Percentiles rank a stretch among this genome's conserved stretches.
phyloP scores from a whole-genome alignment of 306 rosid species.

The Ceratonia siliqua region DNA sequence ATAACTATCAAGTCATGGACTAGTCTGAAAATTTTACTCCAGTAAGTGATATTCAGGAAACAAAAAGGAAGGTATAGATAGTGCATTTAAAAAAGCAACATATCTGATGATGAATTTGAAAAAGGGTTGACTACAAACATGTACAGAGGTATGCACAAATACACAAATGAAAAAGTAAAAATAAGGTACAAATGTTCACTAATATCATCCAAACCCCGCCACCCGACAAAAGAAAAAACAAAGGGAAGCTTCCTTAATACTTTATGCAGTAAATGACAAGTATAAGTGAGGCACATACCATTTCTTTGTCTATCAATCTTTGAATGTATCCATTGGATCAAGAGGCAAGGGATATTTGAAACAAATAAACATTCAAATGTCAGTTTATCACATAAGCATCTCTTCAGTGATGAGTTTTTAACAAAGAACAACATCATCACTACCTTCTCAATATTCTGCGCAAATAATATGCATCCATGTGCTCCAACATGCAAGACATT shows the following conservation, averaged over 20 bases:
- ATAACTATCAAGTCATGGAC: constrained; percentile 14
- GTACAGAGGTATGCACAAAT: constrained; percentile 9
- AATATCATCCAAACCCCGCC: constrained; percentile 11
- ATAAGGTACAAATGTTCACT: constrained; percentile 4
- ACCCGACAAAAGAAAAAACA: background rate
- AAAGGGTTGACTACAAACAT: background rate
- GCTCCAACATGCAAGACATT: constrained; percentile 75
- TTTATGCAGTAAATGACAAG: constrained; percentile 18
- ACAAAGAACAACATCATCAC: constrained; percentile 36
- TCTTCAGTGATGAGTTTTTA: constrained; percentile 8
- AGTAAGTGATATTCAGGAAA: constrained; percentile 12
- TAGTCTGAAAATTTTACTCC: background rate
- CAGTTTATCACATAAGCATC: constrained; percentile 32
- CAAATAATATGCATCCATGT: constrained; percentile 89
- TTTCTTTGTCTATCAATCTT: constrained; percentile 85
- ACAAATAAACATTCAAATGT: constrained; percentile 47
- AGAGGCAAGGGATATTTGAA: constrained; percentile 37
- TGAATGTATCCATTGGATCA: constrained; percentile 37
- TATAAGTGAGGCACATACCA: constrained; percentile 57
- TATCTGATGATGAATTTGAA: constrained; percentile 25
- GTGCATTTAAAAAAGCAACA: constrained; percentile 18
- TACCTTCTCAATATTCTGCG: constrained; percentile 91
- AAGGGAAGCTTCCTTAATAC: constrained; percentile 1
- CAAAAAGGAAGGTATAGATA: constrained; percentile 19
- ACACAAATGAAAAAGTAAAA: constrained; percentile 7